A percentile compares a stretch with the other conserved stretches of the same genome.
Conservation (phyloP, 108 stramenopile genomes). For the Nannochloropsis granulata region DNA sequence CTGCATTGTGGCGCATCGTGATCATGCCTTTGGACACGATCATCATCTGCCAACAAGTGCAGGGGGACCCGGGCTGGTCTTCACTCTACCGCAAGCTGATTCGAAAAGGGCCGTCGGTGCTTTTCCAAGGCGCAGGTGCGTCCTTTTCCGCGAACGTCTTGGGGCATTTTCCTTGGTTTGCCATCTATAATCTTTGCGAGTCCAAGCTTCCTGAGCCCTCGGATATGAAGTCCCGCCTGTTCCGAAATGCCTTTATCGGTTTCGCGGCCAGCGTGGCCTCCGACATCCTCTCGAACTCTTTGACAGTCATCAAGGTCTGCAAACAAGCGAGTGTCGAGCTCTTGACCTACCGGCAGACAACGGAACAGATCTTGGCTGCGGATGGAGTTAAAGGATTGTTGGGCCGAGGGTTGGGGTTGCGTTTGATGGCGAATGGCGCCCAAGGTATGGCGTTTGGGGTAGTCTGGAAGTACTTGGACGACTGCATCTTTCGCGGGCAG, state of each 20-base stretch:
- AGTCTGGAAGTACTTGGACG: conserved; percentile 28
- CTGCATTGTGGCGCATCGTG: conserved; percentile 72
- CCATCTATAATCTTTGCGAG: conserved; percentile 25
- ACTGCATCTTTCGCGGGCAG: not conserved
- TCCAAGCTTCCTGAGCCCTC: not conserved
- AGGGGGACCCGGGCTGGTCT: conserved; percentile 57
- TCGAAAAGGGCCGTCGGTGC: conserved; percentile 50
- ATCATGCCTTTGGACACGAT: conserved; percentile 68
- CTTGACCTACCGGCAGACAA: not conserved
- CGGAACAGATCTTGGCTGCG: not conserved
- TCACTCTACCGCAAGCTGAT: conserved; percentile 61
- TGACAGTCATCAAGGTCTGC: conserved; percentile 1
- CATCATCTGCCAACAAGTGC: conserved; percentile 80
- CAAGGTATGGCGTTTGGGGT: conserved; percentile 38
- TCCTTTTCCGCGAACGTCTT: conserved; percentile 80
- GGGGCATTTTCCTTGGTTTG: conserved; percentile 73
- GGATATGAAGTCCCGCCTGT: not conserved
- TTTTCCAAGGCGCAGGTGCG: conserved; percentile 71
- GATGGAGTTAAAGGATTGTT: conserved; percentile 21
- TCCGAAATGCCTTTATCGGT: conserved; percentile 6
- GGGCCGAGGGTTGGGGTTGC: conserved; percentile 21
- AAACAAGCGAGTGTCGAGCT: not conserved
- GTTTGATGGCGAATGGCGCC: conserved; percentile 31
- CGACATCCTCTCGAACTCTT: not conserved
- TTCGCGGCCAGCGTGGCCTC: not conserved